Base-by-base conservation (phyloP, 2,329 filamentous ascomycete genomes). In the Monosporascus cannonballus region DNA sequence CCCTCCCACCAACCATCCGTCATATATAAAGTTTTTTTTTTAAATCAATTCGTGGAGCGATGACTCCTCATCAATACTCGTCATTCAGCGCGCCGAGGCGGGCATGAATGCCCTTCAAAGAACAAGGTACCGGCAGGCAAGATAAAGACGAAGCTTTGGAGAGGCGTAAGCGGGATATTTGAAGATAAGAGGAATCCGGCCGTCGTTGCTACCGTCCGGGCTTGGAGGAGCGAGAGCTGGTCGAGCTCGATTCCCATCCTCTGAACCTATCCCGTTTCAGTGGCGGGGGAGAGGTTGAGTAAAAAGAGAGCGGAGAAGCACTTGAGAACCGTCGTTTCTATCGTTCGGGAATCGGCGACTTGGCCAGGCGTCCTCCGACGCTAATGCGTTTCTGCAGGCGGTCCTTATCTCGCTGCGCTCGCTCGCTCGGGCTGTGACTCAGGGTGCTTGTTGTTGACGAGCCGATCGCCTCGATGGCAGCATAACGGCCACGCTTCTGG, bases 321-420 rank as follows among this genome's bases (percentile, higher is more conserved):
- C 55, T 62, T 48, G 64, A 67, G 58, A 64, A 65, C 64, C 66
- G 62, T 53, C 64, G 67, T 65, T 59, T 68, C 67, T 69, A 69
- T 57, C 67, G 66, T 57, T 84, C 81, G 62, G 80, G 80, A 67
- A 84, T 84, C 62, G 81, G 79, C 62, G 78, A 79, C 70, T 79
- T 84, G 55, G 83, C 83, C 65, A 93, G 77, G 60, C 87, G 78
- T 47, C 88, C 88, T 47, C 88, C 88, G 25, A 86, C 88, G 66
- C 88, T 91, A 56, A 89, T 84, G 55, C 89, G 79, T 74, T 94
- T 94, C 69, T 90, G 86, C 54, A 93, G 69, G 56, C 84, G 83
- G 62, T 91, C 86, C 64, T 79, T 83, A 61, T 90, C 86, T 41
- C 77, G 77, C 53, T 80, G 76, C 50, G 80, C 66, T 59, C 73